Base-by-base conservation (phyloP, 2,329 filamentous ascomycete genomes). In the Monilinia laxa region DNA sequence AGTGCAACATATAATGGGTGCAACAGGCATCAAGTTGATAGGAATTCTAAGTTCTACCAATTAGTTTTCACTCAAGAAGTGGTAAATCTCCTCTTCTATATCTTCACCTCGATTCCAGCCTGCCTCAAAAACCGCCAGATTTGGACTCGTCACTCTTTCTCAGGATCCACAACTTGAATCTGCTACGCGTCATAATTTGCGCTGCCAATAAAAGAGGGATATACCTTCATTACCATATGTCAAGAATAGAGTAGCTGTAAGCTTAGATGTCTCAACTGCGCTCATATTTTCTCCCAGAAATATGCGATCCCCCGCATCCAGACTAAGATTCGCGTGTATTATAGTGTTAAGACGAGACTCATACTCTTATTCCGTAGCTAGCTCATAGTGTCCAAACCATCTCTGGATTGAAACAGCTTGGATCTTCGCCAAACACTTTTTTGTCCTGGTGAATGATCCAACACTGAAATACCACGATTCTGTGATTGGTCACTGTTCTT, bases 201-300 rank as follows among this genome's bases (percentile, higher is more conserved):
- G 1, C n/a, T 31, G 11, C 7, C 11, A n/a, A 31, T 28, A 4
- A 14, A n/a, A n/a, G 1, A 68, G 40, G 55, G n/a, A 53, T 59
- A 42, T 25, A 75, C 77, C 73, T 64, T 79, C 77, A 70, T 82
- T 77, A 70, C 82, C 76, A 69, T 82, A 84, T 52, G 71, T 76
- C 10, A 70, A 71, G 69, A 82, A 77, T 57, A 84, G 66, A n/a
- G 80, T 82, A 4, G 82, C 77, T 28, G 83, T 73, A 16, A 83
- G 72, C 72, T 85, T 84, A 68, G 80, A 80, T 3, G 77, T 78
- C 69, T 81, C 78, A 49, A 81, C 70, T 49, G 79, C 72, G 0
- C 76, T 78, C 53, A 82, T 69, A 65, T 81, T 74, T 40, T 76
- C 77, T 4, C 80, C 81, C 45, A 82, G 76, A 59, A 80, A 83